Base-by-base conservation (phyloP, 164 flowering plant genomes). In the Cinnamomum micranthum region DNA sequence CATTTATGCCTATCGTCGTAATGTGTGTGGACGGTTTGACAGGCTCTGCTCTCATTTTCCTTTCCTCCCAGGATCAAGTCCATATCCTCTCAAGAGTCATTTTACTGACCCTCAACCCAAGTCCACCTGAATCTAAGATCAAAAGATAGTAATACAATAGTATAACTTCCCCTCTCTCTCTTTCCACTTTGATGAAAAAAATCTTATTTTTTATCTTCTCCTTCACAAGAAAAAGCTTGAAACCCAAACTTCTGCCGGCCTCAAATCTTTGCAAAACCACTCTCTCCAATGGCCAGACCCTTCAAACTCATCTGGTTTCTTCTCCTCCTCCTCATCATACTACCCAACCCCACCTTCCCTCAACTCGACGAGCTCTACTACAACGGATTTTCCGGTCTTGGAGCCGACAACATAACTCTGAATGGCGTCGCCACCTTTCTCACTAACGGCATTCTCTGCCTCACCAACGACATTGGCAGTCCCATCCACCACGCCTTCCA, bases 401-500 rank as follows among this genome's bases (percentile, higher is more conserved):
- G 52, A 70, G 6, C 19, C 60, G 84, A 86, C 75, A 85, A 88
- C 77, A 50, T 88, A 24, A 82, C 80, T 73, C 59, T 87, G 25
- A 66, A 47, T n/a, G 88, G 88, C 0, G 35, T 78, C 19, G 84
- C 91, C 55, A 76, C 77, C 82, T 81, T 86, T 22, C 33, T 77
- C 22, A 19, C 68, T 6, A 79, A 71, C 20, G 91, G 91, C 11
- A 69, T 87, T 20, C 77, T 88, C 25, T 73, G 72, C 11, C 65
- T 88, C 55, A 88, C 90, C 1, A 86, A 84, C 75, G 75, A 74
- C 0, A 81, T 83, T 17, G 78, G 77, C 25, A 50, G 86, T 2
- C 28, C 73, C 41, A 31, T 78, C 25, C 88, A 88, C 41, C 87
- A 78, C 24, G 91, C 89, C 52, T 85, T 87, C 71, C 82, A 84